Percentiles rank a stretch among this genome's conserved stretches.
Conservation (phyloP, 345 rosid species). For the Rhizophora apiculata region DNA sequence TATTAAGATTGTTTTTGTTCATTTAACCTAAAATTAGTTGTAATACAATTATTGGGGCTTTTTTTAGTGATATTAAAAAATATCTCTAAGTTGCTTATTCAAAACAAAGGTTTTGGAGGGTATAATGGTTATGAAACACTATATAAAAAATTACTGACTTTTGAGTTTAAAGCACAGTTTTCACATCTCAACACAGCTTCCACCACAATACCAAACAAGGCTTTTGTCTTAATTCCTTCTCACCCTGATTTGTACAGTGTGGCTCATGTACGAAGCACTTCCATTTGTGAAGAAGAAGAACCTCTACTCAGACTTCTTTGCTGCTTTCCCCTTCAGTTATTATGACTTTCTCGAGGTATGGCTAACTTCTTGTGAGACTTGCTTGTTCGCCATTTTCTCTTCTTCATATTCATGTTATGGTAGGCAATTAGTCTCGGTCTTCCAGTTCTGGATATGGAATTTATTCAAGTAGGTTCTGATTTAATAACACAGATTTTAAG, state of each 20-base stretch:
- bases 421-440: not conserved
- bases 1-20: too few species aligned
- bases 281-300: conserved; percentile 55
- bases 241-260: conserved; percentile 45
- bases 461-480: not conserved
- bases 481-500: not conserved
- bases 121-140: too few species aligned
- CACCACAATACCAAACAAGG: too few species aligned
- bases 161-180: too few species aligned
- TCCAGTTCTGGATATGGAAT: not conserved
- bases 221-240: not conserved
- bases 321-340: conserved; percentile 58
- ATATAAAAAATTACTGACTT: too few species aligned
- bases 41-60: too few species aligned
- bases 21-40: too few species aligned
- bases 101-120: too few species aligned
- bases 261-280: conserved; percentile 76
- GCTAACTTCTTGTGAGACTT: conserved; percentile 10
- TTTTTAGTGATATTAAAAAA: too few species aligned
- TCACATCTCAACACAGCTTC: too few species aligned
- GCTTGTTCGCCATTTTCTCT: not conserved
- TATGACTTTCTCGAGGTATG: conserved; percentile 56
- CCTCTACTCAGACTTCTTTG: conserved; percentile 50
- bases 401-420: not conserved
- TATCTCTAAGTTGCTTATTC: too few species aligned